Evolutionary conservation across 176 grass and related monocot species (phyloP).

Genomic region (Carex littledalei): DNA sequence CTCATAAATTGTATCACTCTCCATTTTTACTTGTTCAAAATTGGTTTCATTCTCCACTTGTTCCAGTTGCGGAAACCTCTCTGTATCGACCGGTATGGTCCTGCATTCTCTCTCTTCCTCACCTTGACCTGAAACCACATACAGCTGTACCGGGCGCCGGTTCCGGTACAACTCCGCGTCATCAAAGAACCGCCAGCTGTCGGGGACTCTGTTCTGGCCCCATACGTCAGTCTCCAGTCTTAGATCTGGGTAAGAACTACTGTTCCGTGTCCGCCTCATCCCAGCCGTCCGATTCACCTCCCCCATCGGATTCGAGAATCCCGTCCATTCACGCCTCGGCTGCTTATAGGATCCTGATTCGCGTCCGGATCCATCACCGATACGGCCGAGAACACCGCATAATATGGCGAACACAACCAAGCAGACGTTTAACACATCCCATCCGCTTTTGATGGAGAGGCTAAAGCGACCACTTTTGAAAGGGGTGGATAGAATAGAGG

Average conservation of each 20-base stretch:
- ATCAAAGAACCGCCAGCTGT: conserved; percentile 62
- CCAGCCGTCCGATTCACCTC: conserved; percentile 6
- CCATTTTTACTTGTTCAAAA: conserved; percentile 22
- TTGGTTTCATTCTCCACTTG: not conserved
- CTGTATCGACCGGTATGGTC: conserved; percentile 54
- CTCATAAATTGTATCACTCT: conserved; percentile 13
- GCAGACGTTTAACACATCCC: conserved; percentile 77
- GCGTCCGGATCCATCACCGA: conserved; percentile 25
- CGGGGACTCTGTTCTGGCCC: conserved; percentile 27
- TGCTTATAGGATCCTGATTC: conserved; percentile 5
- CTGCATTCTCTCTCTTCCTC: conserved; percentile 31
- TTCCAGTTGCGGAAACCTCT: conserved; percentile 27
- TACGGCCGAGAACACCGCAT: conserved; percentile 66
- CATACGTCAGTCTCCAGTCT: conserved; percentile 41
- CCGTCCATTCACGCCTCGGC: conserved; percentile 11
- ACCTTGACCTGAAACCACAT: conserved; percentile 31
- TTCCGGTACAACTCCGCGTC: conserved; percentile 46
- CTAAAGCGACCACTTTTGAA: conserved; percentile 26
- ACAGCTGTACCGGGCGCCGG: conserved; percentile 24
- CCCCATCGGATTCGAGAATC: conserved; percentile 16
- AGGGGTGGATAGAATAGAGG: conserved; percentile 30
- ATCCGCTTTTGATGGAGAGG: conserved; percentile 50
- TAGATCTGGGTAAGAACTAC: conserved; percentile 81
- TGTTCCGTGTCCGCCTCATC: conserved; percentile 77
- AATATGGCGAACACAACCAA: conserved; percentile 81